These are phyloP conservation scores for Selenicereus undatus DNA, from an alignment of 148 eudicot species.

Conservation along the genomic window DNA sequence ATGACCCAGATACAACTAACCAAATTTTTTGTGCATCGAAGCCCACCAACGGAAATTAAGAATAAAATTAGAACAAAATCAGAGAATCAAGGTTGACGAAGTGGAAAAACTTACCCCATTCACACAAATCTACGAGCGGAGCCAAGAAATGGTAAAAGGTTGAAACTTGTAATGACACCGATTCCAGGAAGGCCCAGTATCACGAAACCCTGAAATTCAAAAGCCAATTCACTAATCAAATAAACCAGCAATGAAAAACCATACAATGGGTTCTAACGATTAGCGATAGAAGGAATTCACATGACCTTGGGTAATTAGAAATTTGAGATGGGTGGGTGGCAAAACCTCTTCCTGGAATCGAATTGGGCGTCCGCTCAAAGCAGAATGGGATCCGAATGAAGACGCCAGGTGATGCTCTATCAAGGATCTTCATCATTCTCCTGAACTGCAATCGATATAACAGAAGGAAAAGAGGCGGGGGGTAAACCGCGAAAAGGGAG, in stretches of 20 bases:
- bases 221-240: constrained; percentile 8
- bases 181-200: constrained; percentile 26
- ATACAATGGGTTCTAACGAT: neutral
- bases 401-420: neutral
- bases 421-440: neutral
- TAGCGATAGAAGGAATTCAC: neutral
- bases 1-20: too few relatives aligned
- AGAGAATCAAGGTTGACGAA: neutral
- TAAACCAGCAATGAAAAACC: neutral
- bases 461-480: neutral
- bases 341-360: constrained; percentile 15
- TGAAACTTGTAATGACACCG: constrained; percentile 15
- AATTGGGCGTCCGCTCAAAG: neutral
- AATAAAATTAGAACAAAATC: neutral
- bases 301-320: constrained; percentile 13
- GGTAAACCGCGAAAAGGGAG: neutral
- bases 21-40: neutral
- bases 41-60: neutral
- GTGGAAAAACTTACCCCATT: constrained; percentile 34
- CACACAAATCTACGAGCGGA: constrained; percentile 11
- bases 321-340: constrained; percentile 9
- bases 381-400: constrained; percentile 6
- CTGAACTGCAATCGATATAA: neutral
- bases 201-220: constrained; percentile 29
- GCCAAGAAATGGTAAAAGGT: constrained; percentile 10